These are phyloP conservation scores for Populus tomentosa DNA, from an alignment of 441 rosid genomes.

Conservation along the genomic window DNA sequence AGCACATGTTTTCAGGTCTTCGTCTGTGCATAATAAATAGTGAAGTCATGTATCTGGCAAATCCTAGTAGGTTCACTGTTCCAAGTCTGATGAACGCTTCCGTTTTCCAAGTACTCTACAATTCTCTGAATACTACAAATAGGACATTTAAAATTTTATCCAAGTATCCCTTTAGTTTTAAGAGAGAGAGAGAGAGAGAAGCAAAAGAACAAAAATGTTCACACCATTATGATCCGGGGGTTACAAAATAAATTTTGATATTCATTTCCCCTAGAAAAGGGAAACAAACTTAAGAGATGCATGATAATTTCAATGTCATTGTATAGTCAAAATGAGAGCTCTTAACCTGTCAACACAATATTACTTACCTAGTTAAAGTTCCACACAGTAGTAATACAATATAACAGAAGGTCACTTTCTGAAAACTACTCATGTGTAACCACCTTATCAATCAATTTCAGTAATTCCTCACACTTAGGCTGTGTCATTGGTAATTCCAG, in stretches of 20 bases:
- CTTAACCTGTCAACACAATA: neutral
- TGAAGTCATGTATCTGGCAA: neutral
- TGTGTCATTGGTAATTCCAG: slow-evolving; percentile 54
- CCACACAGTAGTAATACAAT: neutral
- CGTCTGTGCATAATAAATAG: neutral
- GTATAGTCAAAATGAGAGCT: neutral
- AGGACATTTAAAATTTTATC: no score
- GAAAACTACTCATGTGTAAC: slow-evolving; percentile 3
- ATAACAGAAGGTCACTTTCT: neutral
- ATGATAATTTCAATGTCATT: neutral
- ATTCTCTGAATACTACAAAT: neutral
- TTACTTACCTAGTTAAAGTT: neutral
- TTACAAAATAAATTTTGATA: no score
- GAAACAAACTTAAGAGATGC: neutral
- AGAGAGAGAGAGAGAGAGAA: no score
- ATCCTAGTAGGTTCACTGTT: neutral
- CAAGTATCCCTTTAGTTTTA: no score
- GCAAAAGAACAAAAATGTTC: no score
- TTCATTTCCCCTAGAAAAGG: no score
- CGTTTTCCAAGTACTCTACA: neutral
- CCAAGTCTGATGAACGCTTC: neutral
- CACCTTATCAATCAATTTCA: slow-evolving; percentile 33
- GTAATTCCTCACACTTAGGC: slow-evolving; percentile 51
- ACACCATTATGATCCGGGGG: no score
- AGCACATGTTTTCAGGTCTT: neutral